Evolutionary conservation across 2,329 filamentous ascomycete genomes (phyloP).

Genomic region (Cordyceps sp.): DNA sequence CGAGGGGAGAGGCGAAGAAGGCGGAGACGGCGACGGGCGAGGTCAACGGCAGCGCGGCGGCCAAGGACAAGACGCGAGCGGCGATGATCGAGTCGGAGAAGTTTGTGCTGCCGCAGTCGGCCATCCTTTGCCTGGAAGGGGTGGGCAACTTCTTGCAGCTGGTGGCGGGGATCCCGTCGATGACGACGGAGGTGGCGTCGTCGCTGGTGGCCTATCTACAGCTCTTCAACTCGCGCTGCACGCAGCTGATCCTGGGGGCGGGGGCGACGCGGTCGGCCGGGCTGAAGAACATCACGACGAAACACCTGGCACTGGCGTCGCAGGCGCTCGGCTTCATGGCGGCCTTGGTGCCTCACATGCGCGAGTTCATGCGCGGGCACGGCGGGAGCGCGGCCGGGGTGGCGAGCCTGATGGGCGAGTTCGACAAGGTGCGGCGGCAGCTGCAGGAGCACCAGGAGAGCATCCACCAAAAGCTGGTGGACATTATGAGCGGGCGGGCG

Average conservation of each 20-base stretch:
- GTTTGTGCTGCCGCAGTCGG: conserved; percentile 74
- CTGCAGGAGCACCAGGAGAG: conserved; percentile 80
- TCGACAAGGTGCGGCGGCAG: conserved; percentile 70
- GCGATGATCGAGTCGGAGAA: conserved; percentile 72
- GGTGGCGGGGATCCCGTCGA: conserved; percentile 70
- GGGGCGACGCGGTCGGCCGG: conserved; percentile 80
- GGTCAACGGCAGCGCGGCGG: conserved; percentile 31
- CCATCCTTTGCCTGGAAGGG: conserved; percentile 62
- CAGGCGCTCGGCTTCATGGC: conserved; percentile 81
- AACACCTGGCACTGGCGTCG: conserved; percentile 80
- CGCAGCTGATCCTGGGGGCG: conserved; percentile 89
- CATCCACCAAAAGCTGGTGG: conserved; percentile 84
- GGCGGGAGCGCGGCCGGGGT: conserved; percentile 33
- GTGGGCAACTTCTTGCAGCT: conserved; percentile 73
- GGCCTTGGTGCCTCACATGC: conserved; percentile 71
- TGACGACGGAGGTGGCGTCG: conserved; percentile 67
- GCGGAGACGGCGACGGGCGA: conserved; percentile 14
- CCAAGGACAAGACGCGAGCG: conserved; percentile 49
- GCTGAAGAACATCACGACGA: conserved; percentile 90
- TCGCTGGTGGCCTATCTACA: conserved; percentile 75
- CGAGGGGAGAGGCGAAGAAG: conserved; percentile 17
- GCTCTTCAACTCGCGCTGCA: conserved; percentile 88
- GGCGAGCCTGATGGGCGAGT: conserved; percentile 56
- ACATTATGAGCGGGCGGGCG: conserved; percentile 75
- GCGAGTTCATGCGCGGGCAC: conserved; percentile 80